A percentile compares a stretch with the other conserved stretches of the same genome.
Evolutionary conservation across 768 basidiomycete species (phyloP).

Genomic region (Termitomyces sp.): DNA sequence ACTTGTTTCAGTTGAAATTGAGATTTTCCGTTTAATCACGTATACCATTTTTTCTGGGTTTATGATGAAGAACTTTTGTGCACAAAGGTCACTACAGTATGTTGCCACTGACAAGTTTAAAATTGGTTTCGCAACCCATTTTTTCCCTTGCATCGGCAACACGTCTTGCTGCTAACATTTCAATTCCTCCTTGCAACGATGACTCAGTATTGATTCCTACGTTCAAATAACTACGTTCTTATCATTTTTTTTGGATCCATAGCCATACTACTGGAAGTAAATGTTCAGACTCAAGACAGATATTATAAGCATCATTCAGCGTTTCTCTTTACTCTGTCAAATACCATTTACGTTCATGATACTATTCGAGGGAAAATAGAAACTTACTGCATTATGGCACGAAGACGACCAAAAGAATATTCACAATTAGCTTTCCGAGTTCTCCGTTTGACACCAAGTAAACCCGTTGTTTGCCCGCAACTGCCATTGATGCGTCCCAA

Average conservation of each 20-base stretch:
- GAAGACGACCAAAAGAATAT: constrained; percentile 66
- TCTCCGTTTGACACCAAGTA: constrained; percentile 62
- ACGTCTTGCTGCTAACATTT: too few relatives aligned
- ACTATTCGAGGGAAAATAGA: not conserved
- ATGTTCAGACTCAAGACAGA: not conserved
- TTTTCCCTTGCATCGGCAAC: too few relatives aligned
- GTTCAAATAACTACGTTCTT: not conserved
- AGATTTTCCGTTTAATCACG: too few relatives aligned
- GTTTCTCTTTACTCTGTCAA: not conserved
- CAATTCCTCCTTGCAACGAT: not conserved
- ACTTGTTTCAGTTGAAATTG: too few relatives aligned
- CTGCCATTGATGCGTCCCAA: constrained; percentile 31
- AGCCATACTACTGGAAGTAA: too few relatives aligned
- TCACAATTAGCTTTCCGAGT: constrained; percentile 70
- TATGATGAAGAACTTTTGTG: too few relatives aligned
- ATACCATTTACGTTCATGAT: not conserved
- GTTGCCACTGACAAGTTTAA: not conserved
- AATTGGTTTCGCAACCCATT: too few relatives aligned
- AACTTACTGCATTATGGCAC: constrained; percentile 40
- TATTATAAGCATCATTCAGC: not conserved
- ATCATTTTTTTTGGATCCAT: too few relatives aligned
- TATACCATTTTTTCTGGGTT: too few relatives aligned
- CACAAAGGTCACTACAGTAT: not conserved
- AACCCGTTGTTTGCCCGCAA: constrained; percentile 61
- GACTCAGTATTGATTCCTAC: too few relatives aligned